phyloP scores from a whole-genome alignment of 257 asterid species.

The Ophiorrhiza pumila region DNA sequence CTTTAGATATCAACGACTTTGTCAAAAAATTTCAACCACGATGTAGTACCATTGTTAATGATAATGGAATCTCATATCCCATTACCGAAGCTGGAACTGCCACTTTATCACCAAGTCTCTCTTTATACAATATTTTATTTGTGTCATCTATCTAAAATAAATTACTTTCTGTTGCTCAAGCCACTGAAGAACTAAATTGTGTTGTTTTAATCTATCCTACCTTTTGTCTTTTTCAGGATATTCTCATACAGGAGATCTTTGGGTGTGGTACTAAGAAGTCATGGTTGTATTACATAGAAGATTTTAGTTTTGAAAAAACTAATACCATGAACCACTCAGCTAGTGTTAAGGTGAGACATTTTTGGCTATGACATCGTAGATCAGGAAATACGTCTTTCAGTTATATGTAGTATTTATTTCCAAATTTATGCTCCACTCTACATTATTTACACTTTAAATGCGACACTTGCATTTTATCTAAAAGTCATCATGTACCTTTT shows the following conservation, averaged over 20 bases:
- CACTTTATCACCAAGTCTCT: not conserved
- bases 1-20: not conserved
- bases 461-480: not conserved
- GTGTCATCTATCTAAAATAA: not conserved
- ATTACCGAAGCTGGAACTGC: constrained; percentile 7
- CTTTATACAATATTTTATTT: constrained; percentile 8
- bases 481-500: not conserved
- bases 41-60: not conserved
- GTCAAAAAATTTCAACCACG: not conserved
- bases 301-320: too few relatives aligned
- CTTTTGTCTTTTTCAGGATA: constrained; percentile 3
- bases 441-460: not conserved
- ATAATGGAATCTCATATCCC: constrained; percentile 1
- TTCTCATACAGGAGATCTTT: constrained; percentile 14
- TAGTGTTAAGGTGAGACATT: not conserved
- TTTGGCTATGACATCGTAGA: constrained; percentile 12
- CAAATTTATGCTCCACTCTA: not conserved
- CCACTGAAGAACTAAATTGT: not conserved
- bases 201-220: not conserved
- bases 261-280: constrained; percentile 11
- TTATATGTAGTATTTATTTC: not conserved
- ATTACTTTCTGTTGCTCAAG: not conserved
- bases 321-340: not conserved
- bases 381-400: not conserved
- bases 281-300: constrained; percentile 9